Percentiles rank a stretch among this genome's conserved stretches.
phyloP scores from a whole-genome alignment of 2,329 filamentous ascomycete genomes.

The Cladosporium oxysporum region DNA sequence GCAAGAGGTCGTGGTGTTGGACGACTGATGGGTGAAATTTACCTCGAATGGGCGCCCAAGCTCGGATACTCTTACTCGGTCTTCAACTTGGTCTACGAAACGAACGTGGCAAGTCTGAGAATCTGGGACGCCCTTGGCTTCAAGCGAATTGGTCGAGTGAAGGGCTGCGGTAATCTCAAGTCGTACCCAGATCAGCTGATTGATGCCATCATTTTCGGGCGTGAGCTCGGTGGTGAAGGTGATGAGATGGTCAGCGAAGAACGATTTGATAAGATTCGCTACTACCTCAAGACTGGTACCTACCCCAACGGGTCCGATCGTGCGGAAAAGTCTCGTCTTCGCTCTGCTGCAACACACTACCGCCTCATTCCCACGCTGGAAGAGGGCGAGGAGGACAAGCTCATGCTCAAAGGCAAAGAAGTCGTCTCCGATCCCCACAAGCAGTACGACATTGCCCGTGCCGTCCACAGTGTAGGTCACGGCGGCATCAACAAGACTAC shows the following conservation, averaged over 20 bases:
- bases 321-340: conserved; percentile 90
- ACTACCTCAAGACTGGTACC: conserved; percentile 90
- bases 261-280: conserved; percentile 97
- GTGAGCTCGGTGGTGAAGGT: conserved; percentile 61
- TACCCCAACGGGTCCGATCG: conserved; percentile 92
- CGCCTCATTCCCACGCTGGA: conserved; percentile 64
- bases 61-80: conserved; percentile 85
- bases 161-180: conserved; percentile 52
- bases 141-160: conserved; percentile 83
- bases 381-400: conserved; percentile 63
- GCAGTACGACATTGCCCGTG: conserved; percentile 86
- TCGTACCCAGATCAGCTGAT: conserved; percentile 49
- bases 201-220: conserved; percentile 61
- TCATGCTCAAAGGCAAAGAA: conserved; percentile 98
- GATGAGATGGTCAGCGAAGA: conserved; percentile 90
- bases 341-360: conserved; percentile 93
- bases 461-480: conserved; percentile 73
- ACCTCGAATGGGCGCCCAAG: conserved; percentile 56
- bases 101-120: conserved; percentile 83
- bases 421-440: conserved; percentile 86
- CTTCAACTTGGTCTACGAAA: conserved; percentile 94
- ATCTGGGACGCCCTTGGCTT: conserved; percentile 93
- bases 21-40: conserved; percentile 53
- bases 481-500: conserved; percentile 98
- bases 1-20: conserved; percentile 53